Evolutionary conservation across 805 yeast species (phyloP), one percentile per base, ranked within the genome.

Genomic region (Wickerhamiella siamensis): DNA sequence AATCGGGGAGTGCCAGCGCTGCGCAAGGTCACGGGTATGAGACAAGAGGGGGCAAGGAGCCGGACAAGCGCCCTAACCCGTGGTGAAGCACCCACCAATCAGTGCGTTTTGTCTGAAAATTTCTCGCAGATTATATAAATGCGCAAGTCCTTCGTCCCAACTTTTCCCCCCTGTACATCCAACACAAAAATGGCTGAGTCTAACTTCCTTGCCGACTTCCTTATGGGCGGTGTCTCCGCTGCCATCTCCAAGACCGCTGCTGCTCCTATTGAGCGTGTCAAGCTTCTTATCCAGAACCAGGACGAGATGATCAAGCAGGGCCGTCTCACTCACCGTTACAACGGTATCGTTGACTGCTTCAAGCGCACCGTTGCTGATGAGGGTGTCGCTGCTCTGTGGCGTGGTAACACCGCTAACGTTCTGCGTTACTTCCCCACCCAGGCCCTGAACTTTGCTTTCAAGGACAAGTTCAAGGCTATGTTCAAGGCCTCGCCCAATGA

Each of bases 181-280:
- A 5, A 9, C 9, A 14, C 40, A 19, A 10, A 31, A 24, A 31
- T 38, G 36, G 48, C 42, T 34, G 39, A 46, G 45, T 48, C 51
- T 41, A 53, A 49, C 53, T 56, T 56, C 48, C 39, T 53, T 31
- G 59, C 71, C 61, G 81, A 77, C 65, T 83, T 83, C 76, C 61
- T 83, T 70, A 84, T 84, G 94, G 95, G 94, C 72, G 94, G 94
- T 82, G 88, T 84, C 58, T 83, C 94, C 71, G 94, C 94, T 71
- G 94, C 94, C 62, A 83, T 83, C 70, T 80, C 93, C 57, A 83
- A 83, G 77, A 83, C 94, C 53, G 94, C 88, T 49, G 94, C 93
- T 60, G 88, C 94, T 58, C 94, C 94, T 67, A 82, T 82, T 64
- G 94, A 82, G 72, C 79, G 95, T 75, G 93, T 83, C 65, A 83